phyloP scores from a whole-genome alignment of 257 asterid species.

The Solanum appendiculatum region DNA sequence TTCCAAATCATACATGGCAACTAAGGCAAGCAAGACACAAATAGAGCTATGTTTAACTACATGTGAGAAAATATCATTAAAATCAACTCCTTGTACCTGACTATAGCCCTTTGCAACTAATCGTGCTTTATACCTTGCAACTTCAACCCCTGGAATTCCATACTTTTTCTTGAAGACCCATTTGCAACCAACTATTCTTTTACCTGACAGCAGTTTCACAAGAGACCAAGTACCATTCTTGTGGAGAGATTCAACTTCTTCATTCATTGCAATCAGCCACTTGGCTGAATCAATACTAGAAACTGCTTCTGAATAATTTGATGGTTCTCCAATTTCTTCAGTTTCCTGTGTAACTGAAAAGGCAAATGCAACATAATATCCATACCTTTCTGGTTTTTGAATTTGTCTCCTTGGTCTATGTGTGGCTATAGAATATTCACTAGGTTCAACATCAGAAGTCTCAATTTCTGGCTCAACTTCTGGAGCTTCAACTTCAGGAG shows the following conservation, averaged over 20 bases:
- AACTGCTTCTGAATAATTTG: neutral
- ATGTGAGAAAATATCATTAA: neutral
- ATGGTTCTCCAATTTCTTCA: neutral
- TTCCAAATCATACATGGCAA: neutral
- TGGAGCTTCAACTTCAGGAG: too few relatives aligned
- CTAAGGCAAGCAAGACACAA: neutral
- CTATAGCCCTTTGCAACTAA: neutral
- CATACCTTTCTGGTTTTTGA: neutral
- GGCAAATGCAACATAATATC: neutral
- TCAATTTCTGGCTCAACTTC: neutral
- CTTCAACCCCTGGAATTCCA: neutral
- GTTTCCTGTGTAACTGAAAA: neutral
- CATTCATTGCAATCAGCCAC: neutral
- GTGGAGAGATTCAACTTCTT: neutral
- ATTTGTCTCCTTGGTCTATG: neutral
- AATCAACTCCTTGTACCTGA: neutral
- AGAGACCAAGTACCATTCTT: neutral
- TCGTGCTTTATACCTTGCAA: neutral
- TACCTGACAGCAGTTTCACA: neutral
- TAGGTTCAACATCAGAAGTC: neutral
- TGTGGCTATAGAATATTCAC: neutral
- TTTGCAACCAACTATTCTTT: neutral
- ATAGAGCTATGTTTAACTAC: neutral
- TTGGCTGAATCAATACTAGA: neutral
- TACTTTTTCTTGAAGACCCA: neutral